phyloP scores from a whole-genome alignment of 2,329 filamentous ascomycete species.

The Aspergillus sp. region DNA sequence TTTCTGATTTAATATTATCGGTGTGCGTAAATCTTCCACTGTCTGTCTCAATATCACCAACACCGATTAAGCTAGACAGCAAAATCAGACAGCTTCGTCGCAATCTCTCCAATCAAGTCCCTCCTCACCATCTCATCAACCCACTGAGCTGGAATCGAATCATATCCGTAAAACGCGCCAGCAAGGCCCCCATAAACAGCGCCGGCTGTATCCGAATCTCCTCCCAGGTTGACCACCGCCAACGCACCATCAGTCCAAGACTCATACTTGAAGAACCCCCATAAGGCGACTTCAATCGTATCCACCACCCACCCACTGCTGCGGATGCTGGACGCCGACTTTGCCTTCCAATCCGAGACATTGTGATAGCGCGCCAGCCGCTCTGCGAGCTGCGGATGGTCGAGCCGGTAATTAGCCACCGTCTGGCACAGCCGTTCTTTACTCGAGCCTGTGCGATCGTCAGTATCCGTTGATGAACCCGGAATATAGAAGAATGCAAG shows the following conservation, averaged over 20 bases:
- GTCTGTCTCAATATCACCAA: not conserved
- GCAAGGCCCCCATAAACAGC: constrained; percentile 47
- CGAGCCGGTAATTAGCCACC: constrained; percentile 9
- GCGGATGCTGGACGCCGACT: constrained; percentile 22
- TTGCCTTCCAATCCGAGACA: constrained; percentile 27
- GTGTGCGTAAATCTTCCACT: not conserved
- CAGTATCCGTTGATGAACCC: not conserved
- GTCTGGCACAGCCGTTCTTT: constrained; percentile 16
- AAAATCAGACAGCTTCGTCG: not conserved
- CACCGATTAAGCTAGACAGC: not conserved
- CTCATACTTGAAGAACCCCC: constrained; percentile 42
- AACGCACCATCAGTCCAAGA: constrained; percentile 39
- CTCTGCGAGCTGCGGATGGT: constrained; percentile 8
- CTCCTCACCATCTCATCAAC: constrained; percentile 25
- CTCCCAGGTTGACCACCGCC: constrained; percentile 42
- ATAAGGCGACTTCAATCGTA: constrained; percentile 43
- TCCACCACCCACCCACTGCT: constrained; percentile 44
- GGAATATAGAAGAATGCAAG: constrained; percentile 5
- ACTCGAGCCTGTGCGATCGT: constrained; percentile 9
- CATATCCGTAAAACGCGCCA: constrained; percentile 41
- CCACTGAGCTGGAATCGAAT: constrained; percentile 33
- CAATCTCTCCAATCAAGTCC: constrained; percentile 14
- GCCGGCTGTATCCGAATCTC: constrained; percentile 46
- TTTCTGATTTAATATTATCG: not conserved
- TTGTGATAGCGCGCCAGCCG: constrained; percentile 12